Evolutionary conservation across 2,329 filamentous ascomycete species (phyloP).

Genomic region (Plectosphaerella cucumerina): DNA sequence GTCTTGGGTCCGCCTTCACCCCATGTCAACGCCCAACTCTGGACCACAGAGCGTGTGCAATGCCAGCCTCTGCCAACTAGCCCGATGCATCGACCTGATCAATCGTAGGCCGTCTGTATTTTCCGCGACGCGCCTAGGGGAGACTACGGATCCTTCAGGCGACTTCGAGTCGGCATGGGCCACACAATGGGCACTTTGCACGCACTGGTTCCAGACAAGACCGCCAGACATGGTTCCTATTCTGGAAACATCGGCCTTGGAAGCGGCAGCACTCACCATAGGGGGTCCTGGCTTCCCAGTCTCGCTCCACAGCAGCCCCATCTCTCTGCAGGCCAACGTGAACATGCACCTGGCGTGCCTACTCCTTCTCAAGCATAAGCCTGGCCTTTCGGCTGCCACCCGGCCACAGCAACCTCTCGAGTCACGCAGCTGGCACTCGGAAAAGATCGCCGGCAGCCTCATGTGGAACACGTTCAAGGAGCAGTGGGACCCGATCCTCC

Average conservation of each 20-base stretch:
- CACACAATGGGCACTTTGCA: background rate
- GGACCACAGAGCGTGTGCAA: background rate
- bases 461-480: conserved; percentile 23
- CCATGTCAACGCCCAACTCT: background rate
- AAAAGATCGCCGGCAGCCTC: conserved; percentile 22
- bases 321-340: background rate
- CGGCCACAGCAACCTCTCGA: background rate
- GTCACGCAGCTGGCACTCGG: conserved; percentile 22
- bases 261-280: background rate
- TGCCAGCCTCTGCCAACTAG: background rate
- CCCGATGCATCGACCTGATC: background rate
- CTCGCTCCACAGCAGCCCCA: background rate
- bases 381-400: background rate
- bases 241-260: background rate
- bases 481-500: conserved; percentile 26
- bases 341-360: conserved; percentile 1
- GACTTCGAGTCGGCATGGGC: conserved; percentile 1
- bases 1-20: background rate
- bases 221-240: background rate
- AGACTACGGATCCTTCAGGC: background rate
- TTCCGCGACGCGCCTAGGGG: background rate
- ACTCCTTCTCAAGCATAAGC: background rate
- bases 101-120: background rate
- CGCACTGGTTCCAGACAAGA: conserved; percentile 1
- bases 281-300: background rate